These are phyloP conservation scores for Coffea canephora DNA, from an alignment of 257 asterid genomes.

Conservation along the genomic window DNA sequence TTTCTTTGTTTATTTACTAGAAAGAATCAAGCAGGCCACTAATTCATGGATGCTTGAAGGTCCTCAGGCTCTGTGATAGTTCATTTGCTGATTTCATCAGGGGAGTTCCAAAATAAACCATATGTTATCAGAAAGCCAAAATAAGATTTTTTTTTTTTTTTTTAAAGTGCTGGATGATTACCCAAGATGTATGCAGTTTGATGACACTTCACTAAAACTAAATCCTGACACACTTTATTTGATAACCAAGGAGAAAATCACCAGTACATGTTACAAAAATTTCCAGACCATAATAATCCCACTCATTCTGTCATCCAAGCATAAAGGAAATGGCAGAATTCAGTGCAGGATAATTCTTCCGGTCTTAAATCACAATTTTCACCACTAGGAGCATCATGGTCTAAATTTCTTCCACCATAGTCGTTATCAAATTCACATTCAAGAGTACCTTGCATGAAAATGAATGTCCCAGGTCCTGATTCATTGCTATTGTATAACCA, in stretches of 20 bases:
- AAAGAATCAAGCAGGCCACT: too few species aligned
- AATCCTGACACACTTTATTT: not conserved
- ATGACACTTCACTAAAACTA: not conserved
- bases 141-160: too few species aligned
- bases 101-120: too few species aligned
- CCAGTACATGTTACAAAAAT: not conserved
- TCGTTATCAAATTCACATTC: slow-evolving; percentile 21
- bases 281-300: not conserved
- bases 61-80: too few species aligned
- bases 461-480: slow-evolving; percentile 61
- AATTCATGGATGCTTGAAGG: too few species aligned
- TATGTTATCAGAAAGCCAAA: too few species aligned
- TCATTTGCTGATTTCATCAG: too few species aligned
- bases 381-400: slow-evolving; percentile 13
- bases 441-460: slow-evolving; percentile 46
- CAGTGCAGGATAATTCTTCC: slow-evolving; percentile 27
- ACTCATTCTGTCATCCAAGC: slow-evolving; percentile 66
- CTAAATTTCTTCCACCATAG: slow-evolving; percentile 8
- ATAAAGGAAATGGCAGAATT: slow-evolving; percentile 70
- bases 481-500: slow-evolving; percentile 53
- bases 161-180: too few species aligned
- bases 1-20: too few species aligned
- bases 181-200: not conserved
- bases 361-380: slow-evolving; percentile 19
- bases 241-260: not conserved